phyloP scores from a whole-genome alignment of 495 filamentous ascomycete genomes.

The Lepidopterella palustris region DNA sequence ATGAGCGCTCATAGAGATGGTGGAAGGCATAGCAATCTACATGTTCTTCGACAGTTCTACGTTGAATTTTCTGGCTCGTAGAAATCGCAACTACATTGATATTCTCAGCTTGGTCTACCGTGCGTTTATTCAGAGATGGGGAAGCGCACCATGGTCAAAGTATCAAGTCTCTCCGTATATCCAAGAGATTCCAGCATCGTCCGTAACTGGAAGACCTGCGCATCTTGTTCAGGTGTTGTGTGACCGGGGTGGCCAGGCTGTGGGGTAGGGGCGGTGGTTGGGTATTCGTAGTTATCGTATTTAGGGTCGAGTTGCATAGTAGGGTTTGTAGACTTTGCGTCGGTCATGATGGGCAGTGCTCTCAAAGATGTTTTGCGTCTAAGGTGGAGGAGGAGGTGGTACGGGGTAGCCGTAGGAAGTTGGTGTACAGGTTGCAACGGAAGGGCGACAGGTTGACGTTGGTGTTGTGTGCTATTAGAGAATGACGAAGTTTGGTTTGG shows the following conservation, averaged over 20 bases:
- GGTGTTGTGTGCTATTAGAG: not conserved
- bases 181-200: conserved; percentile 75
- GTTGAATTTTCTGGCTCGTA: conserved; percentile 93
- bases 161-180: conserved; percentile 81
- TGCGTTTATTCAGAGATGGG: not conserved
- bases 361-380: not conserved
- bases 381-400: not conserved
- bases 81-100: conserved; percentile 63
- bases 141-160: conserved; percentile 66
- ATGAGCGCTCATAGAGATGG: conserved; percentile 1
- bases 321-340: conserved; percentile 13
- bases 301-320: conserved; percentile 67
- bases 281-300: conserved; percentile 94
- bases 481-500: not conserved
- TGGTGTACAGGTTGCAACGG: not conserved
- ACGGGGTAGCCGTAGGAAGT: not conserved
- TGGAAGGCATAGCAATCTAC: conserved; percentile 44
- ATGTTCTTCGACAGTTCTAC: conserved; percentile 76
- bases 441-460: not conserved
- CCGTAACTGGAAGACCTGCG: conserved; percentile 77
- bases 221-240: conserved; percentile 83
- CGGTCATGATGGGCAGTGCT: conserved; percentile 16
- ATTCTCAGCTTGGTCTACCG: conserved; percentile 10
- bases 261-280: conserved; percentile 62
- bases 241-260: conserved; percentile 81